Evolutionary conservation across 2,329 filamentous ascomycete genomes (phyloP), one percentile per base, ranked within the genome.

Genomic region (Apiospora saccharicola): DNA sequence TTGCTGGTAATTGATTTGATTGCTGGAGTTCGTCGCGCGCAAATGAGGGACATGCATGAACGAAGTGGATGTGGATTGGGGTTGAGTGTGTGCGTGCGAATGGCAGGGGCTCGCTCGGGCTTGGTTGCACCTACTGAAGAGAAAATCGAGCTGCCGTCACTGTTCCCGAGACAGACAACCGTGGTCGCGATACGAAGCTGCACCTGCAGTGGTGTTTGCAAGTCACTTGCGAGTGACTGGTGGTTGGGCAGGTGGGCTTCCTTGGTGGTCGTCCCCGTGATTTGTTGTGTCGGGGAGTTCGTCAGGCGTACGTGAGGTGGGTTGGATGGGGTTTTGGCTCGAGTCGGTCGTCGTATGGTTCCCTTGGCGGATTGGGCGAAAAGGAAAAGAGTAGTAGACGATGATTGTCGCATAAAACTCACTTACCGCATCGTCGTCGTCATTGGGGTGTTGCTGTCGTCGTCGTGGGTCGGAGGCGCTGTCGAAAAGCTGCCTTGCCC

Each of bases 401-500:
- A 41, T 24, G 30, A n/a, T 64, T 41, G 57, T 64, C 57, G 57
- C 57, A 41, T 64, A 64, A 64, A 64, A 22, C 19, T 13, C 34
- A 68, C 67, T 68, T 68, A 68, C 67, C 67, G 43, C n/a, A 47
- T 68, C 41, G 24, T 47, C 26, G 37, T 44, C 67, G 19, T 12
- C n/a, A 34, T 22, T 16, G 30, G 57, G 53, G 4, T 37, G 30
- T 34, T 61, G 53, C n/a, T 64, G 67, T 68, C 41, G 67, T 68
- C 67, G 67, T 68, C 67, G 67, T 46, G 26, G 67, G 67, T 68
- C 67, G 67, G 67, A 22, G 67, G 67, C 67, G 67, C 67, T 68
- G 67, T 68, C 67, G 67, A 68, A 30, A 68, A 68, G 67, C 67
- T 68, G 67, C 67, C 67, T 68, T 68, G 67, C 67, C 67, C 41